Evolutionary conservation across 805 yeast genomes (phyloP), one percentile per base, ranked within the genome.

Genomic region (Pichia heedii): DNA sequence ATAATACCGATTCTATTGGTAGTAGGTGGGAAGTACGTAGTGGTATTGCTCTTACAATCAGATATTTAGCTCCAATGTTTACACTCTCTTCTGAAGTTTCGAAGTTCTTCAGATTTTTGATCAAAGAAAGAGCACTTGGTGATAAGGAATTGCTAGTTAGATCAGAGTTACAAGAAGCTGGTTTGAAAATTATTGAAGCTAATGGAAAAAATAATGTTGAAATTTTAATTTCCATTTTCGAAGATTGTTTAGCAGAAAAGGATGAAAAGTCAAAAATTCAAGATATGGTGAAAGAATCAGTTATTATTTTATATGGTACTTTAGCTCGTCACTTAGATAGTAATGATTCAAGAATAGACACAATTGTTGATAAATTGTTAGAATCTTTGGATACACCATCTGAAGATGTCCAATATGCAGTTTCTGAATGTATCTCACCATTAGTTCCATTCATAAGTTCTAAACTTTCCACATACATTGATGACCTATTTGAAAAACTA

Each of bases 81-180:
- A 65, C 66, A 26, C 51, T 55, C 12, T 54, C 65, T 3, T 57
- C 60, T 1, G 62, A 73, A 8, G 74, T 86, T 32, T 70, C 72
- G 12, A 57, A 61, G 24, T 60, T 86, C n/a, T 74, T 88, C 54
- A 60, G 63, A 20, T 86, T 85, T 58, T 64, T 86, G 42, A 52
- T 61, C 29, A 67, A 73, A 16, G 75, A 70, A 39, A 71, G 73
- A 37, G 84, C 90, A 1, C 67, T 88, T 36, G 88, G 86, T 24
- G 97, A 89, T 57, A 70, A 73, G 45, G 84, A 84, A 46, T 65
- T 73, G 0, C 62, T 76, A 41, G 96, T 87, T 4, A 75, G 93
- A 42, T 84, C 79, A 48, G 94, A 84, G 56, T 71, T 88, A 58
- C 88, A 86, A 55, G 90, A 83, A 43, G 93, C 96, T n/a, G 97